phyloP scores from a whole-genome alignment of 805 yeast genomes.

The Pichia scutulata region DNA sequence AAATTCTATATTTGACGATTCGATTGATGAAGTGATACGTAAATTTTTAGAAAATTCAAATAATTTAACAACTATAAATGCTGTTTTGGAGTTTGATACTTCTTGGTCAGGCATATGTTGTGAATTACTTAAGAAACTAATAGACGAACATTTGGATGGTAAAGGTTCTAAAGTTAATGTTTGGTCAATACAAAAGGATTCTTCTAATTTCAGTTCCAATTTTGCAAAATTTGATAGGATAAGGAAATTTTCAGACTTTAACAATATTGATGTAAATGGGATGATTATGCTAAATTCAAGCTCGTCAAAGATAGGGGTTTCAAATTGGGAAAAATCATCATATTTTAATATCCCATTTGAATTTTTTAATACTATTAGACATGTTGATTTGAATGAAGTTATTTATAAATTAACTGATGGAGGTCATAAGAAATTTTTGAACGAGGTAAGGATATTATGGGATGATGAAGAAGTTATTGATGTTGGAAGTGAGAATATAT shows the following conservation, averaged over 20 bases:
- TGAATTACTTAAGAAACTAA: constrained; percentile 31
- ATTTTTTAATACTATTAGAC: constrained; percentile 25
- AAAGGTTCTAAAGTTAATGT: constrained; percentile 1
- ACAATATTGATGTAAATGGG: background rate
- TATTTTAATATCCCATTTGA: constrained; percentile 38
- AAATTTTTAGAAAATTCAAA: constrained; percentile 69
- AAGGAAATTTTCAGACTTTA: constrained; percentile 1
- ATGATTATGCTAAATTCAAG: background rate
- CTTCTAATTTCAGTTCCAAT: background rate
- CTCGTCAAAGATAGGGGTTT: no score
- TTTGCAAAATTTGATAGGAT: constrained; percentile 6
- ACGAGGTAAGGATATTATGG: constrained; percentile 1
- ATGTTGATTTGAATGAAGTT: background rate
- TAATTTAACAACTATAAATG: constrained; percentile 58
- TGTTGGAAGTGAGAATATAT: background rate
- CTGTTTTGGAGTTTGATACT: constrained; percentile 62
- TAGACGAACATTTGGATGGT: constrained; percentile 13
- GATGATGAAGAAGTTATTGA: background rate
- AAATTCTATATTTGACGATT: constrained; percentile 28
- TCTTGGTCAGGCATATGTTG: constrained; percentile 80
- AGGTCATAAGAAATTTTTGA: constrained; percentile 3
- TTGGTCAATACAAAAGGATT: constrained; percentile 10
- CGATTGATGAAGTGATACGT: constrained; percentile 53
- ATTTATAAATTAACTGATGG: constrained; percentile 6
- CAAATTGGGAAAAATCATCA: constrained; percentile 43